Base-by-base conservation (phyloP, 2,329 filamentous ascomycete species). In the Sodiomyces alkalinus region DNA sequence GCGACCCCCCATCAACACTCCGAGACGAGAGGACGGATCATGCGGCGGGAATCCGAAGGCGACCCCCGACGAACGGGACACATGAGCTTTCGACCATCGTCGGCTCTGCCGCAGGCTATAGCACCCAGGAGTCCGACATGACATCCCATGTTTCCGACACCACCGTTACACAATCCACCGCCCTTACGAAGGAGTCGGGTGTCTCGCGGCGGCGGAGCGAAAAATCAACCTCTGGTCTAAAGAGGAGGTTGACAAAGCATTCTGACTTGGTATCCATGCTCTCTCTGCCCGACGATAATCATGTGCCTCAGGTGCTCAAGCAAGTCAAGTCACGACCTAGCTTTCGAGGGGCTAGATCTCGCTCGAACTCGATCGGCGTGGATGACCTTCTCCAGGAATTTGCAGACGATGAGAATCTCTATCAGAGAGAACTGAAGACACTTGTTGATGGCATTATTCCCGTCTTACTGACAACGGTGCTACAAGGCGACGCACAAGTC, bases 381-480 rank as follows among this genome's bases (percentile, higher is more conserved):
- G 62, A 70, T 14, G 83, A 87, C 37, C 58, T 96, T 13, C 66
- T 96, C 48, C 64, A 67, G 29, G 85, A 93, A 45, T 74, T 98
- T 37, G 62, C 70, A 8, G 69, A 78, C 5, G 90, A 96, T 41
- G 90, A 98, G 51, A 60, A 69, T 24, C 79, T 90, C 40, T 98
- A 96, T 46, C 77, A 79, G 53, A 71, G 86, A 30, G 90, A 98
- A 52, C 64, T 98, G 18, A 83, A 85, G 46, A 94, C 90, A 1
- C 56, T 98, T 18, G 86, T 96, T 6, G 86, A 93, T 42, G 90
- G 90, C 31, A 87, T 98, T 14, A 81, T 98, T 31, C 90, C 90
- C 0, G 87, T 96, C 3, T 65, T 98, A 2, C 58, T 98, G 28
- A 82, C 77, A 7, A 82, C 85, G 39, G 80, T 92, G 7, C 66